phyloP scores from a whole-genome alignment of 2,329 filamentous ascomycete genomes.

The Fusarium sp. region DNA sequence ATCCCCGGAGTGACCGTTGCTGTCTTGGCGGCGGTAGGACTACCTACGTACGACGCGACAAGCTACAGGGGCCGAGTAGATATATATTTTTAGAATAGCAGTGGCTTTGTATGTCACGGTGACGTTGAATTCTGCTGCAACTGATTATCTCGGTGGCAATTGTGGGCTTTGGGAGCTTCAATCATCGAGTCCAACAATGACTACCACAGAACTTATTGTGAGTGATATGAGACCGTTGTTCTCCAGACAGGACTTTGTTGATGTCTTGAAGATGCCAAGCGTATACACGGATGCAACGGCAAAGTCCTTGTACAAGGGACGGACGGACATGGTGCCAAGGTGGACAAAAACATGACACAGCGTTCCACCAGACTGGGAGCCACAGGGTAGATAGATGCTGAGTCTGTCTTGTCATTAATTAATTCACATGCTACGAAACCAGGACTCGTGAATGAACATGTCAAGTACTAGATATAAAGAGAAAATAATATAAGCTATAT shows the following conservation, averaged over 20 bases:
- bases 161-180: no score
- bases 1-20: slow-evolving; percentile 5
- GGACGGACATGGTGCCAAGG: no score
- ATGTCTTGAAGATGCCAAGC: slow-evolving; percentile 14
- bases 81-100: slow-evolving; percentile 30
- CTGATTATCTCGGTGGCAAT: no score
- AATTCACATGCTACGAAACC: no score
- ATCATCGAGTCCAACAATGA: neutral
- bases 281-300: slow-evolving; percentile 16
- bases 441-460: no score
- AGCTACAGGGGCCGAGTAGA: slow-evolving; percentile 1
- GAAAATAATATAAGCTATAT: no score
- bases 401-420: no score
- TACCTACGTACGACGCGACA: neutral
- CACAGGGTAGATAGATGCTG: no score
- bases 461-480: no score
- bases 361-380: neutral
- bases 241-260: neutral
- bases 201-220: neutral
- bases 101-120: neutral
- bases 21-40: slow-evolving; percentile 1
- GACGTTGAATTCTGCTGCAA: no score
- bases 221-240: neutral
- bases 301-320: neutral
- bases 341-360: neutral